A percentile compares a stretch with the other conserved stretches of the same genome.
Conservation (phyloP, 1,284 basidiomycete species). For the Ustilago curta region DNA sequence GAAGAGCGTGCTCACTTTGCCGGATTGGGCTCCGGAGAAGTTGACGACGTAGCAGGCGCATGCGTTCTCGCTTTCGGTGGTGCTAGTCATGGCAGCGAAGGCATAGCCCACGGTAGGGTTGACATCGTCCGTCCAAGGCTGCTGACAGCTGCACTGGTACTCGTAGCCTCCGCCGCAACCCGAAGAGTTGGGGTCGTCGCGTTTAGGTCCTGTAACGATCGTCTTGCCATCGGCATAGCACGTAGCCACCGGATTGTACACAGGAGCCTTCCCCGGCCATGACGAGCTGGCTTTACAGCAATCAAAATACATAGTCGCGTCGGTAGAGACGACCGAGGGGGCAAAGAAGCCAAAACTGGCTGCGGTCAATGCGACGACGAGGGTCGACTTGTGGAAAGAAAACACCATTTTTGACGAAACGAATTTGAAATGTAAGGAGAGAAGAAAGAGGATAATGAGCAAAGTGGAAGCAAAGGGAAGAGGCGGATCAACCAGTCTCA, state of each 20-base stretch:
- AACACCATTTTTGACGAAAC: constrained; percentile 23
- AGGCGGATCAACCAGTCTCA: background rate
- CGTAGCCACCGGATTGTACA: constrained; percentile 24
- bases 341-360: constrained; percentile 18
- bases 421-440: background rate
- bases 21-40: constrained; percentile 18
- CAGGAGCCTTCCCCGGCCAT: constrained; percentile 15
- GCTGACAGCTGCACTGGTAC: constrained; percentile 47
- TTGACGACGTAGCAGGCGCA: constrained; percentile 40
- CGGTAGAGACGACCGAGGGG: constrained; percentile 21
- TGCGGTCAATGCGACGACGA: constrained; percentile 22
- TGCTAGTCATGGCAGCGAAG: constrained; percentile 34
- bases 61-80: constrained; percentile 16
- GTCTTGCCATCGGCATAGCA: constrained; percentile 39
- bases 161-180: constrained; percentile 41
- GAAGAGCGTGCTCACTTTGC: constrained; percentile 41
- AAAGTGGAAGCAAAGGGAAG: background rate
- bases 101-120: constrained; percentile 34
- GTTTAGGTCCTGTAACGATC: constrained; percentile 31
- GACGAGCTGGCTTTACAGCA: constrained; percentile 21
- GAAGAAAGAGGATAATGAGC: background rate
- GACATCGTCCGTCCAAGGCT: constrained; percentile 37
- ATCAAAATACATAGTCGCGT: constrained; percentile 46
- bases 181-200: constrained; percentile 23
- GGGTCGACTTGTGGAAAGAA: constrained; percentile 11